Evolutionary conservation across 1,284 basidiomycete genomes (phyloP), one percentile per base, ranked within the genome.

Genomic region (Chalciporus piperatoides): DNA sequence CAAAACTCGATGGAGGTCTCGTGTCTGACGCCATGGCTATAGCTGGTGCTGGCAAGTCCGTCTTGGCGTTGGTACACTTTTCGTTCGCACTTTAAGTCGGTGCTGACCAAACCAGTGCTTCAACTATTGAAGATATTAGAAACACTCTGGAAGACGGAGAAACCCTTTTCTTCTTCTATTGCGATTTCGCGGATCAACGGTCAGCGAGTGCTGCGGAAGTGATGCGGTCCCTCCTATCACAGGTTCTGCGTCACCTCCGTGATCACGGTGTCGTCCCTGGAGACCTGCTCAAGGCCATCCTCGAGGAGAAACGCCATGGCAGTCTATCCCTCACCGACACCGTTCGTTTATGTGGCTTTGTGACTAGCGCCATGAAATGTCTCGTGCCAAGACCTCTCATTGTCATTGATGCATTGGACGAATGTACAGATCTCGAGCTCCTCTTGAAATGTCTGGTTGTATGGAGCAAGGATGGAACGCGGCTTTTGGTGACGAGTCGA

Each of bases 211-310:
- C 54, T 3, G 33, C 41, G 4, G 33, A 6, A 0, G 27, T 37
- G 1, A 38, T 56, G 8, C 6, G 37, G 6, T 54, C 54, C 3
- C 25, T 56, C 24, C 53, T 54, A 6, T 52, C 37, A 4, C 53
- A 54, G n/a, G 4, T 54, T 3, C 7, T 55, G 11, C 11, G 23
- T 7, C 40, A 37, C 14, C n/a, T 52, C 5, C 21, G 10, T 27
- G 14, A 27, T 11, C 0, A 0, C 4, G 38, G 37, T 12, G 8
- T 1, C 7, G 37, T 40, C 14, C 10, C 19, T 1, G 23, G 23
- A 11, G 3, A 35, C 6, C 41, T 40, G 4, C 24, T 51, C 3
- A 5, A 43, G 6, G 33, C 30, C 7, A 10, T 41, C 2, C 15
- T 11, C 15, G 14, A 12, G 0, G 21, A 14, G 12, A 2, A 17